Base-by-base conservation (phyloP, 192 early-diverging fungal species). In the Backusella psychrophila region DNA sequence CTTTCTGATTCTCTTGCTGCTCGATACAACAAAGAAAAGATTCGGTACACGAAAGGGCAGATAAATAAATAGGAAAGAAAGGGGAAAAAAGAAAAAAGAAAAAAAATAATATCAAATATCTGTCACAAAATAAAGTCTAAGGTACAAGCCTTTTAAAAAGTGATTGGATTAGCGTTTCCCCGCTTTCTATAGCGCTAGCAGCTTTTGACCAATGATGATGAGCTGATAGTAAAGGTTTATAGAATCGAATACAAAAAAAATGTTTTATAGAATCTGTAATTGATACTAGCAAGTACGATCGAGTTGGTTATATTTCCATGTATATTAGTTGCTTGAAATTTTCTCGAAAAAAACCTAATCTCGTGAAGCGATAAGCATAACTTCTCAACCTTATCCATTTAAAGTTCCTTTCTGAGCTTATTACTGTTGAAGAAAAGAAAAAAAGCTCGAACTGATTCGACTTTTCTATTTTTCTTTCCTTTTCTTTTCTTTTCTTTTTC, bases 111-210 rank as follows among this genome's bases (percentile, higher is more conserved):
- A 23, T 59, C 8, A 56, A 53, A 17, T 12, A 59, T 59, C 53
- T 59, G 53, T 59, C 53, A 59, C 53, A 59, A 59, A 59, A 59
- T 59, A 59, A 59, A 53, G n/a, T 23, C 52, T 8, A 53, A 59
- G 53, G 53, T 23, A 59, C 53, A 59, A 59, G 26, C 56, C 56
- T 26, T 23, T 63, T 26, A 29, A 63, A 63, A 63, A 63, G 56
- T 63, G 56, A 63, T 63, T 63, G 56, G 56, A 29, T 23, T 63
- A 63, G 12, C 1, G 0, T 63, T 63, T 63, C 56, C 26, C 56
- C 56, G 56, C 56, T 63, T 63, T 63, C 23, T 4, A 26, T 63
- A 29, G 23, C 56, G 23, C 21, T 1, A 29, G 2, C 12, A 63
- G 23, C 56, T 63, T 21, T n/a, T 63, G 23, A 23, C 56, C 56